phyloP scores from a whole-genome alignment of 2,329 filamentous ascomycete species.

The Plectosphaerella sp. region DNA sequence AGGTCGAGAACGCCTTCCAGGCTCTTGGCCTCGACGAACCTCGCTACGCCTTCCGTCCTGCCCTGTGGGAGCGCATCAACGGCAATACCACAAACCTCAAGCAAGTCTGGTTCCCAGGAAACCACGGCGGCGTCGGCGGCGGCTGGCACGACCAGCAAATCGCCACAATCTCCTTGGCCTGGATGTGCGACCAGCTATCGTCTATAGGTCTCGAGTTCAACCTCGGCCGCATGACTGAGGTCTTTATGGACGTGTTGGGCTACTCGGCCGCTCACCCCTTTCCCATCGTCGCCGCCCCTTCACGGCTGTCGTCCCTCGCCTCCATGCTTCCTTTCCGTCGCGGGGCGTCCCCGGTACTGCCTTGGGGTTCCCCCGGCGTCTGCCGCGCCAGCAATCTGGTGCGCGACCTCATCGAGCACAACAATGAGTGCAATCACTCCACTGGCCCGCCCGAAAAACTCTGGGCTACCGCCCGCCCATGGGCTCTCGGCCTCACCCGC shows the following conservation, averaged over 20 bases:
- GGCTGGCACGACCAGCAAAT: conserved; percentile 37
- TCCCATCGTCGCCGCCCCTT: conserved; percentile 25
- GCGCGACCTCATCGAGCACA: background rate
- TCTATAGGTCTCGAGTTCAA: conserved; percentile 17
- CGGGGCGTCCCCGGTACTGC: background rate
- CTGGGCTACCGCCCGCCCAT: conserved; percentile 7
- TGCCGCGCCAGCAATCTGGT: background rate
- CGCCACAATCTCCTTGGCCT: conserved; percentile 16
- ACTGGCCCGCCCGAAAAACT: conserved; percentile 19
- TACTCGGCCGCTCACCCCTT: conserved; percentile 24
- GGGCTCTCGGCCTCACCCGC: conserved; percentile 14
- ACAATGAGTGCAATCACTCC: conserved; percentile 12
- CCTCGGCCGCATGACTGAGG: conserved; percentile 12
- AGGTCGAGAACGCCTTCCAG: conserved; percentile 50
- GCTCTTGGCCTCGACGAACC: conserved; percentile 50
- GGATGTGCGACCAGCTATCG: conserved; percentile 19
- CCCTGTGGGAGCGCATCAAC: conserved; percentile 20
- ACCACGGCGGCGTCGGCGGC: conserved; percentile 57
- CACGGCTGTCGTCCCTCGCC: background rate
- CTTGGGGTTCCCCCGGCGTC: background rate
- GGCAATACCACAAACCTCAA: conserved; percentile 12
- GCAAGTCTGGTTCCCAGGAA: conserved; percentile 50
- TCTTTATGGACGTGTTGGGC: conserved; percentile 7
- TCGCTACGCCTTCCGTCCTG: conserved; percentile 25
- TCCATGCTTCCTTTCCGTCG: background rate